phyloP scores from a whole-genome alignment of 352 stramenopile genomes.

The Pythium pyrilobum region DNA sequence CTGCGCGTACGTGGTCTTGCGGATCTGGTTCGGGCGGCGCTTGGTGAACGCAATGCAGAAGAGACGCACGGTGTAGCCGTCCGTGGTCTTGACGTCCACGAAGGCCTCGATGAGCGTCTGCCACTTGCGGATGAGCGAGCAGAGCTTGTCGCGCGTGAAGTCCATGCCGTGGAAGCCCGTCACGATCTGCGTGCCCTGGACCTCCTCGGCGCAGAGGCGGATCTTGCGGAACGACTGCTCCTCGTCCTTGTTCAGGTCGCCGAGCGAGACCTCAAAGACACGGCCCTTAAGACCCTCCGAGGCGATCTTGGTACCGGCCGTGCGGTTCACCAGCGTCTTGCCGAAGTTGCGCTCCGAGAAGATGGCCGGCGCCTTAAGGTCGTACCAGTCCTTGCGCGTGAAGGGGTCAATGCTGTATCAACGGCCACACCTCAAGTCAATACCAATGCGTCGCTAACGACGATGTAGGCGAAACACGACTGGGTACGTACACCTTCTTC shows the following conservation, averaged over 20 bases:
- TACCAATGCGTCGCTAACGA: no score
- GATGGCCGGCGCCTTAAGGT: constrained; percentile 98
- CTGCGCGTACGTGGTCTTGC: constrained; percentile 99
- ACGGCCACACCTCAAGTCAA: not conserved
- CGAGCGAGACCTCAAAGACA: constrained; percentile 98
- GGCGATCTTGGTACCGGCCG: constrained; percentile 95
- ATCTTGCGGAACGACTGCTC: constrained; percentile 98
- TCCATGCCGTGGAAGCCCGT: constrained; percentile 92
- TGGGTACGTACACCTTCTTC: constrained; percentile 87
- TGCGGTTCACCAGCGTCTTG: constrained; percentile 99
- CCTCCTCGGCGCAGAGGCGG: constrained; percentile 98
- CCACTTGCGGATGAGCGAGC: constrained; percentile 99
- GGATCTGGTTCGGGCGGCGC: constrained; percentile 98
- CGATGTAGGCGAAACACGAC: not conserved
- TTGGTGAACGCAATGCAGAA: constrained; percentile 99
- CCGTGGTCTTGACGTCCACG: constrained; percentile 98
- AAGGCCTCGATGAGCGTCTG: constrained; percentile 98
- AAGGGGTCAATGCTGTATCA: constrained; percentile 95
- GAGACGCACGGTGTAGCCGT: constrained; percentile 98
- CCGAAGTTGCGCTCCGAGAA: constrained; percentile 96
- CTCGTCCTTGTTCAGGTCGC: constrained; percentile 99
- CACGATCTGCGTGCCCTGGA: constrained; percentile 88
- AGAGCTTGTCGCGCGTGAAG: constrained; percentile 98
- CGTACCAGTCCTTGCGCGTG: constrained; percentile 97
- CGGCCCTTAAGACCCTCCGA: constrained; percentile 98